Evolutionary conservation across 2,329 filamentous ascomycete genomes (phyloP).

Genomic region (Talaromyces verruculosus): DNA sequence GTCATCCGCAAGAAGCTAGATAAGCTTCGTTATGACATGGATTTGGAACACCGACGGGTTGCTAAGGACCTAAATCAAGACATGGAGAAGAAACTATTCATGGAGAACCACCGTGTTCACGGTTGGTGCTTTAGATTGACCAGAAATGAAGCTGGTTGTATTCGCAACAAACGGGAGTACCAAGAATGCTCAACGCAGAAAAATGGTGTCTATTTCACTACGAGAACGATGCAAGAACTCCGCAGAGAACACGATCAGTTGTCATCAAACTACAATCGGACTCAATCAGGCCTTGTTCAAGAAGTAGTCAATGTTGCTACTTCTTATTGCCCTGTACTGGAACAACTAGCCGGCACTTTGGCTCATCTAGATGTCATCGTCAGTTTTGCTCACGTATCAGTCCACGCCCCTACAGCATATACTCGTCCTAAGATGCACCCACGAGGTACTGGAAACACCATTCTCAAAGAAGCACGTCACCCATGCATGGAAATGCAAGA

Average conservation of each 20-base stretch:
- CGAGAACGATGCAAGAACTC: constrained; percentile 72
- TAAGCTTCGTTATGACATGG: constrained; percentile 77
- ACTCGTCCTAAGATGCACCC: constrained; percentile 86
- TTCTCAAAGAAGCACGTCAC: constrained; percentile 90
- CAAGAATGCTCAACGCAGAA: constrained; percentile 97
- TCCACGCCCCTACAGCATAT: constrained; percentile 90
- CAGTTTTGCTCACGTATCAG: constrained; percentile 86
- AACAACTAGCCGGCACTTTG: constrained; percentile 81
- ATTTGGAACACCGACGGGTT: constrained; percentile 73
- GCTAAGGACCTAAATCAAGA: constrained; percentile 84
- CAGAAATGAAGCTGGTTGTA: constrained; percentile 83
- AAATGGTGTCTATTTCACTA: constrained; percentile 98
- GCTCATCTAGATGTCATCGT: constrained; percentile 95
- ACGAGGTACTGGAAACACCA: constrained; percentile 81
- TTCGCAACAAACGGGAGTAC: constrained; percentile 85
- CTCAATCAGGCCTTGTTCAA: constrained; percentile 82
- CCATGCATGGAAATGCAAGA: constrained; percentile 99
- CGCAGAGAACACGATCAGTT: constrained; percentile 92
- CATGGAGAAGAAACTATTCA: constrained; percentile 95
- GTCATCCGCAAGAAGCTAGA: constrained; percentile 92
- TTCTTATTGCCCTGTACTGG: constrained; percentile 90
- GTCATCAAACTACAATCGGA: constrained; percentile 91
- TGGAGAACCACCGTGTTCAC: constrained; percentile 93
- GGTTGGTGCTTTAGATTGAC: constrained; percentile 97
- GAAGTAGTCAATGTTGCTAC: constrained; percentile 92